Evolutionary conservation across 305 asterid genomes (phyloP).

Genomic region (Andrographis paniculata): DNA sequence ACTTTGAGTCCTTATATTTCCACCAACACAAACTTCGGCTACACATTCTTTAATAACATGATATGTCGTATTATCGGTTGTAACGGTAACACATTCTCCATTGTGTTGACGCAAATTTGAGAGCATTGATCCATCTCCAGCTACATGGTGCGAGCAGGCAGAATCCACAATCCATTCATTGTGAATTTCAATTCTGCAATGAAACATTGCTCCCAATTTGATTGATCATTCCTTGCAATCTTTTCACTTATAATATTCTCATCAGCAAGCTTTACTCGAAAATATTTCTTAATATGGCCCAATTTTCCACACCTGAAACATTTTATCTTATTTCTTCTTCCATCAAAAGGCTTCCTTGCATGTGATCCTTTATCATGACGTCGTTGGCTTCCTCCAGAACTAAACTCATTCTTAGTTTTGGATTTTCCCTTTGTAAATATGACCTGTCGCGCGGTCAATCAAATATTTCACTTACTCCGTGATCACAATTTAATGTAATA

Average conservation of each 20-base stretch:
- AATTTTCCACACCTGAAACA: not conserved
- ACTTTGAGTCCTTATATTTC: not conserved
- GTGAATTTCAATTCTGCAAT: no score
- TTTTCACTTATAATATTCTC: not conserved
- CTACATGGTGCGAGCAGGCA: slow-evolving; percentile 15
- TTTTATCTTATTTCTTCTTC: no score
- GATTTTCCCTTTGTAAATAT: no score
- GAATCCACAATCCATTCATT: slow-evolving; percentile 22
- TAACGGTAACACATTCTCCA: slow-evolving; percentile 2
- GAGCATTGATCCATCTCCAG: not conserved
- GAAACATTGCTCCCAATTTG: slow-evolving; percentile 4
- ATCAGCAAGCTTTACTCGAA: not conserved
- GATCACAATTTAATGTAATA: no score
- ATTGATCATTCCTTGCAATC: not conserved
- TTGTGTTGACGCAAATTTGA: not conserved
- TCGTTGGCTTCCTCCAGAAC: no score
- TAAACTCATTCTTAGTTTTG: no score
- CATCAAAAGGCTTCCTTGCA: no score
- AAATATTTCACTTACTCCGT: no score
- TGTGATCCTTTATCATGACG: no score
- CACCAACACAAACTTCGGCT: not conserved
- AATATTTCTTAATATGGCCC: not conserved
- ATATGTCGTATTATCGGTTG: slow-evolving; percentile 10
- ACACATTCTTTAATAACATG: slow-evolving; percentile 6
- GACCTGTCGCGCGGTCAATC: no score